Evolutionary conservation across 495 filamentous ascomycete species (phyloP).

Genomic region (Penicillium cosmopolitanum): DNA sequence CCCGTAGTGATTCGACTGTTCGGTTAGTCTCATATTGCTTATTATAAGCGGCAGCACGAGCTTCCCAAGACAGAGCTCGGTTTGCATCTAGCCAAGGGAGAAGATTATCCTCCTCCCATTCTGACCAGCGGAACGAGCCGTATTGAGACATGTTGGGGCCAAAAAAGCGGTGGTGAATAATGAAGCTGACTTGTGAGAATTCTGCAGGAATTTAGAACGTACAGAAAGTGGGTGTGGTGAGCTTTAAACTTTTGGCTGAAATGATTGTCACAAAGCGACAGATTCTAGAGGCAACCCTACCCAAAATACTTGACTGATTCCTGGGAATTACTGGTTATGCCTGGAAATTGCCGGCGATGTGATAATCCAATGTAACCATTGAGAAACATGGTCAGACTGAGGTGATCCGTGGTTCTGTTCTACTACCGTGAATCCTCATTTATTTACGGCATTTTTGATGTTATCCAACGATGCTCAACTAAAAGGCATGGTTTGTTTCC

Average conservation of each 20-base stretch:
- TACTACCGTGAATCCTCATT: background rate
- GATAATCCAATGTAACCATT: constrained; percentile 1
- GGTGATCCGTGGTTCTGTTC: background rate
- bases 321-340: too few relatives aligned
- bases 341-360: too few relatives aligned
- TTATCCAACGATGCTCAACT: background rate
- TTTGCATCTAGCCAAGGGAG: constrained; percentile 14
- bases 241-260: too few relatives aligned
- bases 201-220: too few relatives aligned
- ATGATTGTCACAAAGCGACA: too few relatives aligned
- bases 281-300: too few relatives aligned
- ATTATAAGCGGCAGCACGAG: constrained; percentile 14
- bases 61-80: constrained; percentile 13
- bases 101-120: background rate
- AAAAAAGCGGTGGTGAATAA: too few relatives aligned
- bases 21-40: constrained; percentile 12
- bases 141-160: too few relatives aligned
- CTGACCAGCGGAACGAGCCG: too few relatives aligned
- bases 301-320: too few relatives aligned
- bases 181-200: too few relatives aligned
- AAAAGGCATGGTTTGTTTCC: background rate
- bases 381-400: background rate
- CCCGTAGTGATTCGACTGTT: constrained; percentile 17
- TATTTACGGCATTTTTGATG: background rate
- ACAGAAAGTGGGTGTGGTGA: too few relatives aligned